Conservation (phyloP, 306 rosid genomes). For the Cyamopsis tetragonoloba region DNA sequence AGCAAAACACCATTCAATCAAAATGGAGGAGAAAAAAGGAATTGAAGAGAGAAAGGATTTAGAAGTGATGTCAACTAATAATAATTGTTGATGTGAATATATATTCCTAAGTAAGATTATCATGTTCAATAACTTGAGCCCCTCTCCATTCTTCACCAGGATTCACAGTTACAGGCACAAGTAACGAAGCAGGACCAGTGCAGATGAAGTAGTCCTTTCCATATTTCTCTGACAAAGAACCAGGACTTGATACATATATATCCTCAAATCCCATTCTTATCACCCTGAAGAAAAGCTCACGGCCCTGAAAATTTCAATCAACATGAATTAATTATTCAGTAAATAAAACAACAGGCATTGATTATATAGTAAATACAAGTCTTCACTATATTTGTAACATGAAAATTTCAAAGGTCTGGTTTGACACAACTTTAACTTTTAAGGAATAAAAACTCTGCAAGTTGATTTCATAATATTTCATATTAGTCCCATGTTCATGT, state of each 20-base stretch:
- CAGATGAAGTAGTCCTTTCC: constrained; percentile 82
- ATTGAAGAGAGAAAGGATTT: neutral
- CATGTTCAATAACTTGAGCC: constrained; percentile 93
- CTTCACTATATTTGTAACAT: neutral
- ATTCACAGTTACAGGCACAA: constrained; percentile 74
- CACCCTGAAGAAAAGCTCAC: constrained; percentile 78
- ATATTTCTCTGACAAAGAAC: constrained; percentile 68
- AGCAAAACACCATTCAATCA: neutral
- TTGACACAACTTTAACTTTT: too few relatives aligned
- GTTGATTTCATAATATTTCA: too few relatives aligned
- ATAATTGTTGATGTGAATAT: constrained; percentile 17
- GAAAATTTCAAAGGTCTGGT: neutral
- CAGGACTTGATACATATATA: constrained; percentile 82
- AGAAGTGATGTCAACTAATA: constrained; percentile 13
- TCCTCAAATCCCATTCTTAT: constrained; percentile 96
- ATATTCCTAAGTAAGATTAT: constrained; percentile 57
- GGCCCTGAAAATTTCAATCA: constrained; percentile 51
- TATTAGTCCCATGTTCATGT: neutral
- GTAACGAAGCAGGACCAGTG: constrained; percentile 92
- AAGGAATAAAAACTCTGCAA: too few relatives aligned
- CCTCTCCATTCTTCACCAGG: constrained; percentile 94
- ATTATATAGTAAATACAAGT: neutral
- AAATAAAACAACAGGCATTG: neutral
- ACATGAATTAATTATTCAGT: neutral
- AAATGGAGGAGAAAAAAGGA: constrained; percentile 19